Evolutionary conservation across 306 rosid species (phyloP), one percentile per base, ranked within the genome.

Genomic region (Herpetospermum pedunculosum): DNA sequence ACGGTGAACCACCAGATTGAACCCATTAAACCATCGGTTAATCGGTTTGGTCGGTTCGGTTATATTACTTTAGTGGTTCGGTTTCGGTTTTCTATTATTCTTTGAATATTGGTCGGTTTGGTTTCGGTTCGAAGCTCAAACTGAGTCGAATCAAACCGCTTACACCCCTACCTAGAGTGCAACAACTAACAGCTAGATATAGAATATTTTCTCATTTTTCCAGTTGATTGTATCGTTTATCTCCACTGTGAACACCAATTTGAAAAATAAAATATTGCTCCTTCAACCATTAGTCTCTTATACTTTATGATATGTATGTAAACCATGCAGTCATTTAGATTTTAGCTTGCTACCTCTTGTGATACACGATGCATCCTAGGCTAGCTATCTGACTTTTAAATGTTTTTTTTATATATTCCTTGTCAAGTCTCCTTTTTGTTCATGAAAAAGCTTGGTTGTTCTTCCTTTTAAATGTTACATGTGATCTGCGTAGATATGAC

Each of bases 401-500:
- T 12, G 38, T 60, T 38, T 28, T 21, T 64, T 23, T 1, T 1
- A 9, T 35, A 62, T 62, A n/a, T 21, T 65, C 32, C n/a, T 21
- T 65, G 1, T 64, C 29, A n/a, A 18, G 63, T 40, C 43, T 37
- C 43, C 2, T 40, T 14, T 1, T 19, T 4, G 25, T 10, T 21
- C 4, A 12, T 6, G 5, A 12, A 53, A n/a, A 60, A 58, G 21
- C 46, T 72, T 79, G 32, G 54, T 30, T 6, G 23, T 77, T 50
- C 14, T 9, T 26, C 6, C 18, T 64, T 26, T 23, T 30, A 16
- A 26, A 40, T 54, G 2, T 74, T 65, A 40, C 32, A 75, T 58
- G 77, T 41, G 64, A 77, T 81, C 55, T 78, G 72, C 30, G 14
- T 76, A 94, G 97, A 85, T 47, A 79, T 63, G 89, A 81, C 2